Percentiles rank a stretch among this genome's conserved stretches.
These are phyloP conservation scores for Eucalyptus marginata DNA, from an alignment of 345 rosid species.

Conservation along the genomic window DNA sequence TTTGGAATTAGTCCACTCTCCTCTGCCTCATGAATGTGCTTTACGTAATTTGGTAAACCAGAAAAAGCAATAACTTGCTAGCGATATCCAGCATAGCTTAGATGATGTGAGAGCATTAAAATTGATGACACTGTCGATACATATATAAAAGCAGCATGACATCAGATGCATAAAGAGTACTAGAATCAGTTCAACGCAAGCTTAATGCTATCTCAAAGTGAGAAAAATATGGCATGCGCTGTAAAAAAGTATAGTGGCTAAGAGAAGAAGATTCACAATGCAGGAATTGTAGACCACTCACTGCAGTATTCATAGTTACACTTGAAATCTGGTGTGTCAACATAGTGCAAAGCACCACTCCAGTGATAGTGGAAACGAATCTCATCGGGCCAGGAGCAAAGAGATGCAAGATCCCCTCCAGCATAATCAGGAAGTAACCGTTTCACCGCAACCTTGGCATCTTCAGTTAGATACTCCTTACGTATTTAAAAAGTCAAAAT, in stretches of 20 bases:
- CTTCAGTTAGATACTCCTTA: constrained; percentile 58
- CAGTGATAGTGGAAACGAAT: constrained; percentile 58
- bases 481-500: neutral
- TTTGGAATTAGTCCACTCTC: neutral
- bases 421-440: constrained; percentile 70
- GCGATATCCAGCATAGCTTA: neutral
- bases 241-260: neutral
- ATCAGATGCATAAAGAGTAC: neutral
- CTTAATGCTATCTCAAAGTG: neutral
- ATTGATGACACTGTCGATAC: neutral
- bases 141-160: neutral
- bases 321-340: constrained; percentile 85
- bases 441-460: constrained; percentile 52
- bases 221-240: neutral
- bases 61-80: neutral
- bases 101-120: neutral
- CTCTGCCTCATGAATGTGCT: neutral
- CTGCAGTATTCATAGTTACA: constrained; percentile 81
- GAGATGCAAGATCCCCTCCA: constrained; percentile 74
- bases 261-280: neutral
- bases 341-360: constrained; percentile 82
- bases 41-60: neutral
- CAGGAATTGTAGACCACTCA: constrained; percentile 16
- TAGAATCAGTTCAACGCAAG: neutral
- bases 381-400: constrained; percentile 91